Percentiles rank a stretch among this genome's conserved stretches.
Conservation (phyloP, 2,329 filamentous ascomycete species). For the Leptoxyphium fumago region DNA sequence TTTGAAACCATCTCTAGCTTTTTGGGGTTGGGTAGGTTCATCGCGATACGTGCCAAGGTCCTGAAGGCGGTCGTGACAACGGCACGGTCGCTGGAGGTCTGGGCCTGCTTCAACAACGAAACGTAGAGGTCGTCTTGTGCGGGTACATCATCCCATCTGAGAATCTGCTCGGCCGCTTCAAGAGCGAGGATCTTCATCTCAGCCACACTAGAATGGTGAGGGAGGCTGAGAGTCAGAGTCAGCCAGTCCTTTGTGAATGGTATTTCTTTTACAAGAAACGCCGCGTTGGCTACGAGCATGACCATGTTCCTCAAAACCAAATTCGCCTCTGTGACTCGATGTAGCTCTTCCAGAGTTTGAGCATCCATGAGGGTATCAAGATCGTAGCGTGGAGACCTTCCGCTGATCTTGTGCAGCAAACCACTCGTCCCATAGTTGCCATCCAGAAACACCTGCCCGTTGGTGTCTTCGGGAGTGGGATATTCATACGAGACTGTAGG, state of each 20-base stretch:
- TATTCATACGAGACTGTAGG: conserved; percentile 63
- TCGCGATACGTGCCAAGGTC: conserved; percentile 73
- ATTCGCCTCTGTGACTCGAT: conserved; percentile 70
- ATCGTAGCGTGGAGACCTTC: conserved; percentile 41
- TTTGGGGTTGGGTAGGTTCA: conserved; percentile 70
- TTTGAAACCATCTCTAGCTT: conserved; percentile 56
- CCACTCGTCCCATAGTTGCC: conserved; percentile 53
- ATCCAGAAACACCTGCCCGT: conserved; percentile 43
- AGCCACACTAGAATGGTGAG: conserved; percentile 53
- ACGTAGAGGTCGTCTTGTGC: conserved; percentile 65
- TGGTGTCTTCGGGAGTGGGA: conserved; percentile 26
- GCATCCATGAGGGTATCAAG: conserved; percentile 58
- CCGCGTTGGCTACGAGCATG: conserved; percentile 78
- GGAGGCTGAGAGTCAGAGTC: conserved; percentile 67
- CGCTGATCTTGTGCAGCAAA: conserved; percentile 56
- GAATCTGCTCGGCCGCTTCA: conserved; percentile 82
- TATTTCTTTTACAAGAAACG: conserved; percentile 56
- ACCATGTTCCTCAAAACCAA: conserved; percentile 91
- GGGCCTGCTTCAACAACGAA: conserved; percentile 45
- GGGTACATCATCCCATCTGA: conserved; percentile 61
- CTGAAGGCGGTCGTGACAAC: conserved; percentile 61
- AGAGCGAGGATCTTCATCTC: conserved; percentile 85
- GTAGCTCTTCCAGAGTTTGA: conserved; percentile 54
- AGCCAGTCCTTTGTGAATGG: conserved; percentile 66
- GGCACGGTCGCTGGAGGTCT: conserved; percentile 49